A percentile compares a stretch with the other conserved stretches of the same genome.
Evolutionary conservation across 345 rosid genomes (phyloP).

Genomic region (Citrus australasica): DNA sequence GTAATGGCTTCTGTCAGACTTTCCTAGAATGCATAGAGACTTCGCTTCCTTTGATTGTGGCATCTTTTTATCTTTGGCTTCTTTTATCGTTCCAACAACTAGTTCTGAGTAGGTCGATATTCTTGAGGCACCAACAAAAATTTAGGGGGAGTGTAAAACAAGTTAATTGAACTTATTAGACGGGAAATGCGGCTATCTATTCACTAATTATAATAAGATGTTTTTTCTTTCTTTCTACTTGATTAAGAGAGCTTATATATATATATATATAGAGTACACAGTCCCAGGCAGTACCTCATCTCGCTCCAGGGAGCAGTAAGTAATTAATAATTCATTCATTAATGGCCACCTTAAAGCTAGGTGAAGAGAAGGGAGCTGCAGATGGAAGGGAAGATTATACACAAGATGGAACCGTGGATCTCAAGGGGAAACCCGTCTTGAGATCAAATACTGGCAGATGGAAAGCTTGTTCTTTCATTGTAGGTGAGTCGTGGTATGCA

Average conservation of each 20-base stretch:
- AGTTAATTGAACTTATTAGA: too few relatives aligned
- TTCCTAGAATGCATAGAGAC: not conserved
- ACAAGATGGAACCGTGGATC: conserved; percentile 57
- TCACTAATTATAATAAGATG: not conserved
- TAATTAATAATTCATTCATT: not conserved
- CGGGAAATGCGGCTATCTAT: too few relatives aligned
- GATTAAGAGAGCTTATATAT: too few relatives aligned
- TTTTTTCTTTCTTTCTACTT: too few relatives aligned
- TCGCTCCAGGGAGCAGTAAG: not conserved
- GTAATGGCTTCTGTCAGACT: too few relatives aligned
- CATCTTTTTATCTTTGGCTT: not conserved
- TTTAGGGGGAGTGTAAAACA: not conserved
- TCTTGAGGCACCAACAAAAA: not conserved
- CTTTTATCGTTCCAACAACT: not conserved
- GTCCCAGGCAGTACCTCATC: not conserved
- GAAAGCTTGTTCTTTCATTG: conserved; percentile 59
- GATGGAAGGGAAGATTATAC: conserved; percentile 33
- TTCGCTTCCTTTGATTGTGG: not conserved
- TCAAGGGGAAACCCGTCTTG: conserved; percentile 43
- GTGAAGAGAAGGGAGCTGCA: conserved; percentile 26
- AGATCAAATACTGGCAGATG: conserved; percentile 56
- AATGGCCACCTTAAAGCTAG: conserved; percentile 26
- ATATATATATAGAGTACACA: too few relatives aligned
- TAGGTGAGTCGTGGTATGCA: conserved; percentile 21
- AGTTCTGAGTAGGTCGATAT: not conserved